Base-by-base conservation (phyloP, 1,284 basidiomycete genomes). In the Malassezia brasiliensis region DNA sequence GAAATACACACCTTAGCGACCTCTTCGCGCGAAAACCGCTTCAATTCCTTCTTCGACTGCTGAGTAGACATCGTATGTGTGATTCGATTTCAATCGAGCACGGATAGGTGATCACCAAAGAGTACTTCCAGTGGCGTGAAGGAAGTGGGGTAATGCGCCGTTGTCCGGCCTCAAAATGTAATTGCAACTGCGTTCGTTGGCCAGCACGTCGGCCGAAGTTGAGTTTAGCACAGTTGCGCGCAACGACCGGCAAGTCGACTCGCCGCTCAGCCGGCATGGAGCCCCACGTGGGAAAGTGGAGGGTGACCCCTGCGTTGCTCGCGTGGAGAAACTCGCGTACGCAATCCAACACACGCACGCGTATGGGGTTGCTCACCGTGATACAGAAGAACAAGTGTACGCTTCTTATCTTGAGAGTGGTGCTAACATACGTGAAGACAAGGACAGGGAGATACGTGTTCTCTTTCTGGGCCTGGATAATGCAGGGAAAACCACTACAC, bases 391-490 rank as follows among this genome's bases (percentile, higher is more conserved):
- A 91, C 72, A 81, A 90, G 51, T 84, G 84, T 75, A 93, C 91
- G 76, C 53, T 11, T n/a, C n/a, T 22, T n/a, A n/a, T n/a, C n/a
- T n/a, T n/a, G n/a, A n/a, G 17, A 7, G 31, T 31, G 39, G 28
- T 39, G 19, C 32, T 48, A 20, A 48, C 34, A 11, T 20, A 6
- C 8, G 3, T 8, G 19, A 7, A 61, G 60, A 62, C 30, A 65
- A 65, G 36, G 90, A 93, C 77, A 85, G 84, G 73, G 91, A 98
- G 74, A 91, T 96, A 84, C 83, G 94, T 37, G 82, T 98, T 52
- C 81, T 99, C 40, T 98, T 98, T 77, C 83, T 99, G 88, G 93
- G 94, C n/a, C 83, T 99, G 14, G 94, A 98, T 77, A 98, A 99
- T 75, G 91, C 91, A 0, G 94, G 94, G 49, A 98, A 99, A 79